Evolutionary conservation across 1,284 basidiomycete genomes (phyloP), one percentile per base, ranked within the genome.

Genomic region (Trichosporon ovoides): DNA sequence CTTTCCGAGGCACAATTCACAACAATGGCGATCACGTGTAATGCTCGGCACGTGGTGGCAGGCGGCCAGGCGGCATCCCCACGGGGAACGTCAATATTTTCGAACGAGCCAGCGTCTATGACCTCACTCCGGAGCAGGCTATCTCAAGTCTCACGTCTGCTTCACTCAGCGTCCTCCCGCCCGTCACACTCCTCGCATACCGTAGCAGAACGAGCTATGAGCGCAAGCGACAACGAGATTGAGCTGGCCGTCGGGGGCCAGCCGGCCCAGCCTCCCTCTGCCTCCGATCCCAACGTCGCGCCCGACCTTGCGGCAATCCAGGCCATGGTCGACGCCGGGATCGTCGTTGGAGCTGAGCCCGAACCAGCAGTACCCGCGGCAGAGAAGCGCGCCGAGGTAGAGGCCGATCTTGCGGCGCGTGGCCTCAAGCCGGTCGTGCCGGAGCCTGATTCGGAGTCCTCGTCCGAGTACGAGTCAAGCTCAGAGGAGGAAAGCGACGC

Each of bases 221-320:
- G 43, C 43, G 28, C 24, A 22, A 48, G 43, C 24, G 43, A 48
- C 9, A 48, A 48, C 22, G 43, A 48, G 43, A 48, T 48, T 19
- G 43, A 48, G 14, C 24, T 31, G 14, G 43, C 43, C 6, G 22
- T 48, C 43, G 43, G 43, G 22, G 43, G 43, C 14, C 43, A 48
- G 43, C 22, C 43, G 22, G 24, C 9, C 24, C 22, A 28, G 22
- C 24, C 40, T 14, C 14, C 40, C 7, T 2, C 40, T 5, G 22
- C 40, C 3, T 16, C 40, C 40, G 43, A 22, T 7, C 14, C 43
- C 14, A 9, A 16, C 16, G 22, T 48, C 14, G 18, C 43, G 1
- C 18, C 43, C 60, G 75, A 77, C 62, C 55, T 77, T 11, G 64
- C 67, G 14, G 53, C 70, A 22, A 77, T 77, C 57, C 68, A 69